Percentiles rank a stretch among this genome's conserved stretches.
phyloP scores from a whole-genome alignment of 768 basidiomycete genomes.

The Cystofilobasidium capitatum region DNA sequence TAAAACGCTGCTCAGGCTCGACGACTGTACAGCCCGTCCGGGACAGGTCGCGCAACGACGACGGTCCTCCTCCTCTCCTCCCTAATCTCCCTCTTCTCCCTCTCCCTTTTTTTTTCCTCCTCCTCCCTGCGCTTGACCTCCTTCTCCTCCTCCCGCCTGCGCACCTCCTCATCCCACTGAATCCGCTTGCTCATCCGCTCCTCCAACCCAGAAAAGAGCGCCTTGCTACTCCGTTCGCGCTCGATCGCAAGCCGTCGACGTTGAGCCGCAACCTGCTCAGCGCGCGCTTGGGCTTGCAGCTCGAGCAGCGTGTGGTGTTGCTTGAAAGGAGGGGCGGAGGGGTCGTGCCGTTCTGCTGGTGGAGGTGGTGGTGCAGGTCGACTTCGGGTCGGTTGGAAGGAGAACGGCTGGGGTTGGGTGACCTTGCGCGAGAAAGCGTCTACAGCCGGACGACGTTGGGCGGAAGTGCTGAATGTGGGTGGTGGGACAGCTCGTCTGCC shows the following conservation, averaged over 20 bases:
- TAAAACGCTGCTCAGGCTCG: neutral
- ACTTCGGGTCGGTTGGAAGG: neutral
- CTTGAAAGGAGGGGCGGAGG: neutral
- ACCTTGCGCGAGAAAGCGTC: neutral
- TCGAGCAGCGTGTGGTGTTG: neutral
- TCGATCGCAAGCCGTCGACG: neutral
- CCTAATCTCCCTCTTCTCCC: neutral
- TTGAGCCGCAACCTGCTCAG: neutral
- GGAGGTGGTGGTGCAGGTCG: neutral
- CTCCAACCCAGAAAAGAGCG: neutral
- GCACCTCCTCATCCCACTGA: neutral
- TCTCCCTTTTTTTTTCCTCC: neutral
- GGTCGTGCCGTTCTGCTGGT: neutral
- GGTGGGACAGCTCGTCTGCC: neutral
- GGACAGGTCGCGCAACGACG: neutral
- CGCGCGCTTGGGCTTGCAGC: neutral
- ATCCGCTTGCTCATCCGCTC: neutral
- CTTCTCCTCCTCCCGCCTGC: neutral
- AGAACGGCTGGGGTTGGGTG: neutral
- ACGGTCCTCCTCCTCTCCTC: neutral
- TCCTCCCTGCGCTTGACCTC: neutral
- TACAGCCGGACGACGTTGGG: neutral
- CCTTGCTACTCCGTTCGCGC: neutral
- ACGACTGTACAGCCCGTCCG: neutral
- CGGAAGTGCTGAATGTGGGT: too few species aligned